Evolutionary conservation across 2,329 filamentous ascomycete species (phyloP).

Genomic region (Coniella lustricola): DNA sequence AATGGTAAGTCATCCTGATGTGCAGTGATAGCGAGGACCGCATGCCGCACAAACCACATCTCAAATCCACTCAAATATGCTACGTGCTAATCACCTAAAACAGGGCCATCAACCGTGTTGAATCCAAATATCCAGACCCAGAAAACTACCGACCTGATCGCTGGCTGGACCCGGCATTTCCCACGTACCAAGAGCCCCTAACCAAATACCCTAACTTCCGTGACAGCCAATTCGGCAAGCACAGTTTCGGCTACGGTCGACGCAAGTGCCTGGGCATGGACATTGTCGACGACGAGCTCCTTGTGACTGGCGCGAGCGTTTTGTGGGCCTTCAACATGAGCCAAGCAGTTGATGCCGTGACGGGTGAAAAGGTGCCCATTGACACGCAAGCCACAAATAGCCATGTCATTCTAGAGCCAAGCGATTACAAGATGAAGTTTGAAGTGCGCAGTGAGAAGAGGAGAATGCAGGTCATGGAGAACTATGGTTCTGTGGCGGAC

Average conservation of each 20-base stretch:
- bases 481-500: constrained; percentile 28
- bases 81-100: background rate
- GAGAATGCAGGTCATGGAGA: constrained; percentile 30
- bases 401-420: constrained; percentile 46
- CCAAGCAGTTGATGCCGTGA: constrained; percentile 33
- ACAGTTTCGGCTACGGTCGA: constrained; percentile 59
- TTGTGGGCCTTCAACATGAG: constrained; percentile 43
- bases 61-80: background rate
- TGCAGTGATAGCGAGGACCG: too few species aligned
- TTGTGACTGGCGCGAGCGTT: constrained; percentile 39
- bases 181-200: constrained; percentile 59
- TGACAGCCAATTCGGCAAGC: constrained; percentile 45
- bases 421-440: constrained; percentile 39
- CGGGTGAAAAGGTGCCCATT: constrained; percentile 35
- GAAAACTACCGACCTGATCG: constrained; percentile 56
- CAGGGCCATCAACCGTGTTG: constrained; percentile 52
- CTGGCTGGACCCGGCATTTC: constrained; percentile 55
- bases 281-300: constrained; percentile 54
- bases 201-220: constrained; percentile 56
- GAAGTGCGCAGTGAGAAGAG: constrained; percentile 33
- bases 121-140: constrained; percentile 54
- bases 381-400: constrained; percentile 44
- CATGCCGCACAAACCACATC: background rate
- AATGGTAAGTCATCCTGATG: constrained; percentile 35
- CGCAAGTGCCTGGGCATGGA: constrained; percentile 56